Percentiles rank a stretch among this genome's conserved stretches.
Conservation (phyloP, 176 grass and related monocot genomes). For the Tillandsia leiboldiana region DNA sequence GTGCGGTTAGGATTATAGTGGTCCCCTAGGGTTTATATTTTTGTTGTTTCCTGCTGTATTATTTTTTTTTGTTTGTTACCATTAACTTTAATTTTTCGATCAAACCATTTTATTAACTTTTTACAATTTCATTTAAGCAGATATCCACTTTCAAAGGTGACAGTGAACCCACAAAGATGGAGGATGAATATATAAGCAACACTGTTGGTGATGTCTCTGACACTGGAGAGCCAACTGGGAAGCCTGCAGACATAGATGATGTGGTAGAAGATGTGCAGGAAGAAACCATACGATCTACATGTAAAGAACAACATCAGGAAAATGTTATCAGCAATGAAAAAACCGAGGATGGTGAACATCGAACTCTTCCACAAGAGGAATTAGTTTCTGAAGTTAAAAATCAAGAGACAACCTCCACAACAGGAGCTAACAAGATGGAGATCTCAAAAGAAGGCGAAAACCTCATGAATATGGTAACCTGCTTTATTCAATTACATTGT, state of each 20-base stretch:
- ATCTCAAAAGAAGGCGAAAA: background rate
- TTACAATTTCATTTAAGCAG: too few relatives aligned
- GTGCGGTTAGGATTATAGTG: too few relatives aligned
- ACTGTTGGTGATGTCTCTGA: too few relatives aligned
- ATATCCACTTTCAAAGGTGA: too few relatives aligned
- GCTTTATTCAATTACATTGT: background rate
- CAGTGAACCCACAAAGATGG: too few relatives aligned
- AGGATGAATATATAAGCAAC: too few relatives aligned
- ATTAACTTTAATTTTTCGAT: too few relatives aligned
- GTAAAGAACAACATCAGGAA: background rate
- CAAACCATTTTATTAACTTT: too few relatives aligned
- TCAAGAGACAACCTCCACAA: background rate
- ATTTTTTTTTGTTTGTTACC: too few relatives aligned
- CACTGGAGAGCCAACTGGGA: too few relatives aligned
- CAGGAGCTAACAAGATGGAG: background rate
- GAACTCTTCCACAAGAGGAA: background rate
- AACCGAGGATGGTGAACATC: background rate
- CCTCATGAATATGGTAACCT: background rate
- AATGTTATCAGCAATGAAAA: background rate
- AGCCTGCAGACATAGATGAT: background rate
- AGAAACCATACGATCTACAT: background rate
- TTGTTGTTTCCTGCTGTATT: too few relatives aligned
- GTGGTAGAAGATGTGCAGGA: background rate
- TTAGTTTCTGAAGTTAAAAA: background rate
- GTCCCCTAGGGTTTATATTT: too few relatives aligned